Base-by-base conservation (phyloP, 306 rosid genomes). In the Hippophae gyantsensis region DNA sequence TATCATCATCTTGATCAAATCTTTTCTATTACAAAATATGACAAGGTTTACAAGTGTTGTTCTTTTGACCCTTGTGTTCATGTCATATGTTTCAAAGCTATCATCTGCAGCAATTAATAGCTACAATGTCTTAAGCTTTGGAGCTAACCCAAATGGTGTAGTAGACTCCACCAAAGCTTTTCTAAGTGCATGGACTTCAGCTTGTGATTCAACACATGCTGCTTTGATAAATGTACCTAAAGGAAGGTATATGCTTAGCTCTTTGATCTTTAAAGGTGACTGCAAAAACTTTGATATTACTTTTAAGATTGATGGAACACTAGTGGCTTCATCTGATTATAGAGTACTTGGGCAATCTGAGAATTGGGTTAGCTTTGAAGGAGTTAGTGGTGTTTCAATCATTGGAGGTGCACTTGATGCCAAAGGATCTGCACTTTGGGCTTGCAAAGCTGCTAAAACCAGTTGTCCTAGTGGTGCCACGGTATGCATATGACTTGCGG, bases 341-440 rank as follows among this genome's bases (percentile, higher is more conserved):
- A 53, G 58, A 1, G 66, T 73, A 0, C 48, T 69, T 6, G 76
- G 74, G 8, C 48, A 48, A 10, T 6, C 51, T 6, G 70, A 52
- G 5, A 40, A 47, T 0, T 83, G 89, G 89, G 12, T 83, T 60
- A 41, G 8, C 7, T 80, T 83, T 12, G 53, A 72, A 8, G 9
- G 45, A 0, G 84, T 80, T 0, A n/a, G 55, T 0, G 81, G 86
- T 0, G 73, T 80, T 52, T 61, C 81, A 0, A 70, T 83, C n/a
- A 70, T 48, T 3, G 83, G 90, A 2, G 90, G 90, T 0, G 54
- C 71, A 32, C 78, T 84, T 18, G 82, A 84, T 18, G 87, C 62
- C 14, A 27, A 40, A n/a, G 69, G 69, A 27, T 46, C 69, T 14
- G 69, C 54, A n/a, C 48, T 64, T n/a, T 64, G 69, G 69, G 69